Evolutionary conservation across 768 basidiomycete species (phyloP).

Genomic region (Tremella mesenterica): DNA sequence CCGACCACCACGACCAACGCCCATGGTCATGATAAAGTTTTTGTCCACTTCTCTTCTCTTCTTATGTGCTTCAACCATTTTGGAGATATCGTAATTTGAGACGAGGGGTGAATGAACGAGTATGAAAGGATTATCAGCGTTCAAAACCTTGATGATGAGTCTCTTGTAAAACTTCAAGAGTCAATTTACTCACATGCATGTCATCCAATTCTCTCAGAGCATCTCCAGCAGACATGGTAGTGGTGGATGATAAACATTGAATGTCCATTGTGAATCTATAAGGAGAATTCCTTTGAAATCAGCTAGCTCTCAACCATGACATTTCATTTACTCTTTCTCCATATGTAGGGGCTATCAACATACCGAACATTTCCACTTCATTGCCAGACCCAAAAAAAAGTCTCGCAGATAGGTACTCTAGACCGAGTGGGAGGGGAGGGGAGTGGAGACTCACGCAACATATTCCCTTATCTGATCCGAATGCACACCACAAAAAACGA

Average conservation of each 20-base stretch:
- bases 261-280: slow-evolving; percentile 29
- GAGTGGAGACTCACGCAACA: slow-evolving; percentile 61
- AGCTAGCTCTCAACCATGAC: not conserved
- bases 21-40: slow-evolving; percentile 95
- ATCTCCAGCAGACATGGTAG: slow-evolving; percentile 42
- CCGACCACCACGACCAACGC: slow-evolving; percentile 41
- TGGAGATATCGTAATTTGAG: slow-evolving; percentile 82
- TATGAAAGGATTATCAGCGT: slow-evolving; percentile 43
- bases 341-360: no score
- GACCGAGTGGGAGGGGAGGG: no score
- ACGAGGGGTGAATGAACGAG: slow-evolving; percentile 52
- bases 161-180: not conserved
- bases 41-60: slow-evolving; percentile 75
- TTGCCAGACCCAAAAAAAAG: no score
- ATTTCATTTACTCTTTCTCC: no score
- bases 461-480: slow-evolving; percentile 74
- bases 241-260: slow-evolving; percentile 36
- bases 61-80: slow-evolving; percentile 80
- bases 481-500: slow-evolving; percentile 87
- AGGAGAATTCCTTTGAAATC: slow-evolving; percentile 20
- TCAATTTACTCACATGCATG: slow-evolving; percentile 23
- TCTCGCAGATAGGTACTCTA: no score
- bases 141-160: slow-evolving; percentile 31
- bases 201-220: slow-evolving; percentile 43
- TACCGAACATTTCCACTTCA: no score